Evolutionary conservation across 768 basidiomycete species (phyloP), one percentile per base, ranked within the genome.

Genomic region (Leccinum imitatum): DNA sequence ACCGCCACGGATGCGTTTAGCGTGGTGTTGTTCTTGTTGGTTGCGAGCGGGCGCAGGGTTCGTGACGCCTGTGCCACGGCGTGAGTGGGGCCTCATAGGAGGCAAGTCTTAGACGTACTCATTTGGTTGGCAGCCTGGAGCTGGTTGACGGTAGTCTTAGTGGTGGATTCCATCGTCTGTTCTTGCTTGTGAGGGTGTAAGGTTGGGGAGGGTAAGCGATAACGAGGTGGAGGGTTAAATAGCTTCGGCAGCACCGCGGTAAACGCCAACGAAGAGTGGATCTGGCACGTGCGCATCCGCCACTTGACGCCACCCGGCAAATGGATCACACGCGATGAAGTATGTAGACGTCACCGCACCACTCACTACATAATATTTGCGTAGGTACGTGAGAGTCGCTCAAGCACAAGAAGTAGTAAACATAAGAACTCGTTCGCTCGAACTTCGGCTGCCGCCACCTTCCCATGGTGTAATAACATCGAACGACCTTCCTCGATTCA

Each of bases 1-100:
- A 67, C 85, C 89, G 60, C 89, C 89, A 58, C 89, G 85, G 53
- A 90, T 70, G 60, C 87, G 84, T 56, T 77, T 78, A 5, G 85
- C 82, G 47, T 75, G 75, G 59, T 79, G 71, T 23, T 71, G 75
- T 50, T 76, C 74, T 60, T 74, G 76, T 59, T 81, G 76, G 57
- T 78, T 75, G 53, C 78, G 73, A 9, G 74, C 68, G 21, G 78
- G 69, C 21, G 79, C 73, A 15, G 79, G 78, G 69, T 76, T 80
- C 76, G 81, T 79, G 6, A 78, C 77, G 64, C 75, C 85, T 86
- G 55, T 3, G 39, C 3, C 39, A n/a, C 17, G 17, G 39, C 39
- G 8, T 41, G 39, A 41, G 39, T 41, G 39, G 8, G 47, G 8
- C 17, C 39, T 17, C 39, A 41, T 0, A 23, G 3, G n/a, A 8